Conservation (phyloP, 2,329 filamentous ascomycete genomes). For the Hypomyces rosellus region DNA sequence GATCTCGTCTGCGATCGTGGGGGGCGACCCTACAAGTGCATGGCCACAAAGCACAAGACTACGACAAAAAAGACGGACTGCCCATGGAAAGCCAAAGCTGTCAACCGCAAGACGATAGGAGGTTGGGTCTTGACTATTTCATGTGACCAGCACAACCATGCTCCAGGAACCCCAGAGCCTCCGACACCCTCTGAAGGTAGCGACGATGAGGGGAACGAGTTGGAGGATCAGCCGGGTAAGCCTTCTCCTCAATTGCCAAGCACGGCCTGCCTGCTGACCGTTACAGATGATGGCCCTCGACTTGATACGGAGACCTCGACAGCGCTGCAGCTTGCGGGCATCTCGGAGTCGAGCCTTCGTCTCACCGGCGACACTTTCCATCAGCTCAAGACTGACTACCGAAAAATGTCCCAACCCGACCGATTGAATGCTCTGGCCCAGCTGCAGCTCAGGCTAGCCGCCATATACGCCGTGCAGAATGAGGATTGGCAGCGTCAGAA, state of each 20-base stretch:
- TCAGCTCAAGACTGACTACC: constrained; percentile 37
- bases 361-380: constrained; percentile 39
- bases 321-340: constrained; percentile 34
- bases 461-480: constrained; percentile 40
- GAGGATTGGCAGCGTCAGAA: constrained; percentile 36
- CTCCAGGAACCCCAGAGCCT: constrained; percentile 38
- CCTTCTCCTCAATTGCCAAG: not conserved
- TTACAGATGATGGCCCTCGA: constrained; percentile 22
- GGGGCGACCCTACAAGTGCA: constrained; percentile 37
- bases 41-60: constrained; percentile 39
- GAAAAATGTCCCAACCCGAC: constrained; percentile 36
- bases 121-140: constrained; percentile 40
- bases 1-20: constrained; percentile 41
- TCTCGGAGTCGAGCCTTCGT: constrained; percentile 32
- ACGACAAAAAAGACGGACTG: constrained; percentile 41
- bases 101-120: constrained; percentile 36
- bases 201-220: constrained; percentile 29
- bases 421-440: constrained; percentile 33
- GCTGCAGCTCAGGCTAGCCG: constrained; percentile 36
- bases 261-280: not conserved
- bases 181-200: constrained; percentile 28
- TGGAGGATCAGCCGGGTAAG: constrained; percentile 17
- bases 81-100: constrained; percentile 40
- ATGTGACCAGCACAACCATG: constrained; percentile 40
- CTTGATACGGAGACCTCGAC: constrained; percentile 32